phyloP scores from a whole-genome alignment of 257 asterid species.

The Osmanthus fragrans region DNA sequence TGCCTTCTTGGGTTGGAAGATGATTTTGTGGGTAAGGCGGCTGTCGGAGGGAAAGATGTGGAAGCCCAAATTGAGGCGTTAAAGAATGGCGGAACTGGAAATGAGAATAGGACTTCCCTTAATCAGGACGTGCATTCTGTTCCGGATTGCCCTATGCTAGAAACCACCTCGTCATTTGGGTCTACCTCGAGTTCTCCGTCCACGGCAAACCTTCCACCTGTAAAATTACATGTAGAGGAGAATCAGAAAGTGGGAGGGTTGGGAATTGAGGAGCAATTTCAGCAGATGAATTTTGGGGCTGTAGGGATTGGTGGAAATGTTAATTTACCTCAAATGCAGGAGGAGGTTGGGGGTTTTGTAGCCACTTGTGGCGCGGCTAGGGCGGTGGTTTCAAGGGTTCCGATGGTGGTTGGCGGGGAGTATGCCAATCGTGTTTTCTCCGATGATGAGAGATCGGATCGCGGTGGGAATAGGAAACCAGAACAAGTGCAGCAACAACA shows the following conservation, averaged over 20 bases:
- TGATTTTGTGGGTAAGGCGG: slow-evolving; percentile 34
- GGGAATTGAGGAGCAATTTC: slow-evolving; percentile 85
- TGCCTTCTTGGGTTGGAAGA: slow-evolving; percentile 73
- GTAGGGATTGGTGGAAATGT: slow-evolving; percentile 27
- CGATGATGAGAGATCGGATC: no score
- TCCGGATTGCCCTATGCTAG: slow-evolving; percentile 85
- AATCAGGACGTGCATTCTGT: slow-evolving; percentile 67
- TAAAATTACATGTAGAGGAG: slow-evolving; percentile 73
- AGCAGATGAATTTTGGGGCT: slow-evolving; percentile 54
- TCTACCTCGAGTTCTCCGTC: slow-evolving; percentile 81
- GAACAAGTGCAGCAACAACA: slow-evolving; percentile 57
- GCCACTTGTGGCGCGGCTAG: slow-evolving; percentile 33
- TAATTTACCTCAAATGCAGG: slow-evolving; percentile 35
- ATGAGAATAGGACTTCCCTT: background rate
- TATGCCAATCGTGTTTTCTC: no score
- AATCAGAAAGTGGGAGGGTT: slow-evolving; percentile 39
- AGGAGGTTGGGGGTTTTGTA: slow-evolving; percentile 33
- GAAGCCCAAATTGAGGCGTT: slow-evolving; percentile 49
- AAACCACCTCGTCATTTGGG: slow-evolving; percentile 79
- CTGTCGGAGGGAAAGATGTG: slow-evolving; percentile 30
- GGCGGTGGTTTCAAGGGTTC: slow-evolving; percentile 4
- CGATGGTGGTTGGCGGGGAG: no score
- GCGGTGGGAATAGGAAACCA: slow-evolving; percentile 41
- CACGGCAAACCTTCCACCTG: slow-evolving; percentile 67
- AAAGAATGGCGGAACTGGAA: slow-evolving; percentile 36